Evolutionary conservation across 768 basidiomycete species (phyloP).

Genomic region (Phlebiopsis gigantea): DNA sequence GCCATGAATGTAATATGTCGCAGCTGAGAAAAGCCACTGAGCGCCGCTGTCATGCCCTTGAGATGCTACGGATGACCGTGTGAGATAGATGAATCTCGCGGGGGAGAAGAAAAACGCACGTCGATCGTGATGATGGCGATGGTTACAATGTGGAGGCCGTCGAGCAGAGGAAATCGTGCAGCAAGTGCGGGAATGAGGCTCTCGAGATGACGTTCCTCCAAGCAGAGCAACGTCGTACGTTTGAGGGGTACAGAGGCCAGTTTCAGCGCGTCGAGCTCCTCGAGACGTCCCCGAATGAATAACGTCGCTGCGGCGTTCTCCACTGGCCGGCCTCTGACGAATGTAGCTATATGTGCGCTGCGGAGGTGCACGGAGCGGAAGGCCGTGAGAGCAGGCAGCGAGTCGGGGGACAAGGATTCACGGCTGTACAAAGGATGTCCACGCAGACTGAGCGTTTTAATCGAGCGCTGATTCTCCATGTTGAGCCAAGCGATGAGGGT

Average conservation of each 20-base stretch:
- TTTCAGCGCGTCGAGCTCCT: conserved; percentile 40
- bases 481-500: conserved; percentile 47
- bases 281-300: conserved; percentile 33
- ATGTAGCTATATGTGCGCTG: conserved; percentile 37
- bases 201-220: conserved; percentile 42
- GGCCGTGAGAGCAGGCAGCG: conserved; percentile 42
- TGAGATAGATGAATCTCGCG: neutral
- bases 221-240: conserved; percentile 54
- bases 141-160: conserved; percentile 58
- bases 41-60: conserved; percentile 32
- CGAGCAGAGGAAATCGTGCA: conserved; percentile 40
- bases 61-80: conserved; percentile 33
- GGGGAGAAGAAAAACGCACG: conserved; percentile 34
- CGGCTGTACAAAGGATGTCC: conserved; percentile 32
- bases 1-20: conserved; percentile 62
- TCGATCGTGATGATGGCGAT: too few relatives aligned
- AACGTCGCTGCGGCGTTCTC: conserved; percentile 48
- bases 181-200: conserved; percentile 45
- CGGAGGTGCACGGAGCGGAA: conserved; percentile 54
- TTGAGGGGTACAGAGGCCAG: conserved; percentile 34
- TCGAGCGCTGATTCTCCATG: conserved; percentile 31
- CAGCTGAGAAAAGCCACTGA: conserved; percentile 34
- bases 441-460: conserved; percentile 51
- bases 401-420: conserved; percentile 28
- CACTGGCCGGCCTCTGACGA: conserved; percentile 45